phyloP scores from a whole-genome alignment of 2,329 filamentous ascomycete genomes.

The Leptographium wingfieldii region DNA sequence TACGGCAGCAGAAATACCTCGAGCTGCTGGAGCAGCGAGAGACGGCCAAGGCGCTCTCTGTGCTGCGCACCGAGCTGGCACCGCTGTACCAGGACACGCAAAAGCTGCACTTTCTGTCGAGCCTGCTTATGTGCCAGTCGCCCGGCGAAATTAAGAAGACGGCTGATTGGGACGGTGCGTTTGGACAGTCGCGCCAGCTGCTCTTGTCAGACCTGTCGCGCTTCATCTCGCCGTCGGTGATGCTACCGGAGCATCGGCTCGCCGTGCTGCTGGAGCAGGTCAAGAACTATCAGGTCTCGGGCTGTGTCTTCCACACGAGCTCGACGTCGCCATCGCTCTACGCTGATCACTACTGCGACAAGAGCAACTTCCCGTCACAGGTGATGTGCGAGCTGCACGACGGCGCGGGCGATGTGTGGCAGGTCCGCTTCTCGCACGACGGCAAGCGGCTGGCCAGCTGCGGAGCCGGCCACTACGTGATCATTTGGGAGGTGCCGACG shows the following conservation, averaged over 20 bases:
- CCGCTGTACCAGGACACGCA: conserved; percentile 69
- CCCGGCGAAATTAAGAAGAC: conserved; percentile 63
- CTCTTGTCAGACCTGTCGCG: conserved; percentile 75
- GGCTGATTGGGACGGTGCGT: conserved; percentile 75
- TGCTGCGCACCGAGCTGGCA: conserved; percentile 79
- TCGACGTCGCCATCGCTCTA: conserved; percentile 70
- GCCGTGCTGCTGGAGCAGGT: conserved; percentile 71
- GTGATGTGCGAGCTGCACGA: conserved; percentile 57
- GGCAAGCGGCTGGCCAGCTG: conserved; percentile 73
- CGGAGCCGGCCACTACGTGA: conserved; percentile 59
- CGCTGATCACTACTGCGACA: conserved; percentile 74
- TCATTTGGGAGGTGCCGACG: conserved; percentile 67
- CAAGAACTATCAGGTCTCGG: conserved; percentile 69
- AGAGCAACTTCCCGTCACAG: conserved; percentile 64
- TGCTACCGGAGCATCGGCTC: conserved; percentile 87
- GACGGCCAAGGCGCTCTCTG: conserved; percentile 58
- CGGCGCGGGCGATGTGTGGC: conserved; percentile 80
- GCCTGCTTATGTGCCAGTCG: conserved; percentile 78
- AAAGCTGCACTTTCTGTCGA: conserved; percentile 72
- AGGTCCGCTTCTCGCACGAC: conserved; percentile 79
- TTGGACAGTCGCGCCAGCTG: conserved; percentile 58
- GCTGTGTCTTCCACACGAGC: conserved; percentile 82
- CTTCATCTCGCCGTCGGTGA: conserved; percentile 89
- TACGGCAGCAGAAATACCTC: conserved; percentile 89
- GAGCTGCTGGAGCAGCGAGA: conserved; percentile 74